A percentile compares a stretch with the other conserved stretches of the same genome.
phyloP scores from a whole-genome alignment of 2,329 filamentous ascomycete genomes.

The Calycina herbarum region DNA sequence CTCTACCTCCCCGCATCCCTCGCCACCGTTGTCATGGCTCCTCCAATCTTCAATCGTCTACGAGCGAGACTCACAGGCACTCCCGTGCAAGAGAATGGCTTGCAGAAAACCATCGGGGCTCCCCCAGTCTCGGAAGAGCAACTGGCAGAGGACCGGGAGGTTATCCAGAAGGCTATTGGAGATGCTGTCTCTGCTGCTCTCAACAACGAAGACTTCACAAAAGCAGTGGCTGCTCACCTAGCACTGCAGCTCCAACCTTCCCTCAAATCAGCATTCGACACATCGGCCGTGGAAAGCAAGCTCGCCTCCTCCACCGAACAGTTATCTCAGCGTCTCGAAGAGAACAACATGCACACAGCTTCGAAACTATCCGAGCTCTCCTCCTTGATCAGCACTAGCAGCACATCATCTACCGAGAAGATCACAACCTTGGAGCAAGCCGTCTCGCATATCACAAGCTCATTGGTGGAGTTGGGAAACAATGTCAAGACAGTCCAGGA shows the following conservation, averaged over 20 bases:
- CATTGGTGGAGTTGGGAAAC: conserved; percentile 30
- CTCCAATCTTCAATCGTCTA: conserved; percentile 23
- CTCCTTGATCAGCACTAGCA: conserved; percentile 24
- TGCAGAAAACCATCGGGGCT: conserved; percentile 9
- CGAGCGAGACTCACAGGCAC: conserved; percentile 14
- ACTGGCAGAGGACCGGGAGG: conserved; percentile 26
- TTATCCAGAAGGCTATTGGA: conserved; percentile 28
- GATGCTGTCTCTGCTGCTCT: conserved; percentile 31
- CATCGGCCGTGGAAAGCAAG: conserved; percentile 31
- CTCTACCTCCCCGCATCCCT: conserved; percentile 20
- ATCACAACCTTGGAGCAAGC: conserved; percentile 33
- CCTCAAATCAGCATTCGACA: conserved; percentile 31
- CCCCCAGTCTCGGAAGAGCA: conserved; percentile 20
- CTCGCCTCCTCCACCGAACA: conserved; percentile 28
- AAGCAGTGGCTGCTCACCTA: conserved; percentile 33
- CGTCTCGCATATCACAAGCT: conserved; percentile 30
- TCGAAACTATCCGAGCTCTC: conserved; percentile 31
- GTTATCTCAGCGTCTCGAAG: conserved; percentile 29
- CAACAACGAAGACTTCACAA: conserved; percentile 32
- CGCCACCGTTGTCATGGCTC: conserved; percentile 18
- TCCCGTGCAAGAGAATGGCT: conserved; percentile 7
- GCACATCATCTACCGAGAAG: conserved; percentile 24
- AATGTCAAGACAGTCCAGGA: conserved; percentile 30
- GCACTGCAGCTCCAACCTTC: conserved; percentile 33
- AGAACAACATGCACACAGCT: conserved; percentile 26